A percentile compares a stretch with the other conserved stretches of the same genome.
phyloP scores from a whole-genome alignment of 192 early-diverging fungal species.

The Backusella liffmaniae region DNA sequence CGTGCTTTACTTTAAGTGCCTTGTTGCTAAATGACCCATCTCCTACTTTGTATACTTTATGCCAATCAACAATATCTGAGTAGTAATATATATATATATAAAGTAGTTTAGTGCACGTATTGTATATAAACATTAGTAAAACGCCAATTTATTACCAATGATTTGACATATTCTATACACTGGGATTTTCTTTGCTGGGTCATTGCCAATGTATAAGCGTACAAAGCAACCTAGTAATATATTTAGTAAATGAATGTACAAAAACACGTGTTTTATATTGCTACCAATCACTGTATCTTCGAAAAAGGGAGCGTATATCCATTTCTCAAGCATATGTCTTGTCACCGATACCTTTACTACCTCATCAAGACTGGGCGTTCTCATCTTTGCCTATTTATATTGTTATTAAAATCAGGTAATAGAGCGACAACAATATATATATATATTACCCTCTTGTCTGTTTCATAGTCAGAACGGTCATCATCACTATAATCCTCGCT shows the following conservation, averaged over 20 bases:
- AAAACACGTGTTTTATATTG: neutral
- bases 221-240: conserved; percentile 54
- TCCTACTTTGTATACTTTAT: conserved; percentile 57
- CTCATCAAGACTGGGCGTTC: conserved; percentile 60
- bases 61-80: conserved; percentile 33
- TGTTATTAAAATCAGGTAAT: no score
- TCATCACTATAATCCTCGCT: conserved; percentile 33
- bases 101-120: no score
- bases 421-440: no score
- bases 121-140: no score
- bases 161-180: conserved; percentile 64
- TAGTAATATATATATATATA: no score
- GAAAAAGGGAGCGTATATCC: conserved; percentile 73
- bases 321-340: conserved; percentile 66
- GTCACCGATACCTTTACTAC: conserved; percentile 60
- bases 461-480: conserved; percentile 37
- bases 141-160: conserved; percentile 22
- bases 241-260: no score
- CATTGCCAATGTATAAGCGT: conserved; percentile 61
- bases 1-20: conserved; percentile 65
- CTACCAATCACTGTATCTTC: conserved; percentile 56
- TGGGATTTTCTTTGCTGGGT: conserved; percentile 47
- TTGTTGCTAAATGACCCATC: conserved; percentile 64
- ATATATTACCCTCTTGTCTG: conserved; percentile 23
- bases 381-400: conserved; percentile 24